Evolutionary conservation across 495 filamentous ascomycete species (phyloP).

Genomic region (Aspergillus funiculosus): DNA sequence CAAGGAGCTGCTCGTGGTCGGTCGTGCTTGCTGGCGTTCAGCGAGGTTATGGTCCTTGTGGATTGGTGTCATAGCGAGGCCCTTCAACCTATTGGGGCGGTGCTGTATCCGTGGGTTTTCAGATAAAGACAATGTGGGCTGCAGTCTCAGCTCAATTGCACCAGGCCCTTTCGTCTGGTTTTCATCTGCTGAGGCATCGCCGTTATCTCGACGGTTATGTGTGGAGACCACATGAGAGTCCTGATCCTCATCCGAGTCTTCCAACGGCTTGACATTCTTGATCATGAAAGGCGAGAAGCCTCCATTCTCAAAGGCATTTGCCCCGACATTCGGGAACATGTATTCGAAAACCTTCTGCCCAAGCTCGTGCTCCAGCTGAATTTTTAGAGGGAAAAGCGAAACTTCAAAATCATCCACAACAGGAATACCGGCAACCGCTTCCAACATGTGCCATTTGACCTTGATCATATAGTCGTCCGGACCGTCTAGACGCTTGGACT

Average conservation of each 20-base stretch:
- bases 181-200: conserved; percentile 33
- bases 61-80: conserved; percentile 39
- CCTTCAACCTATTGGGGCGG: conserved; percentile 37
- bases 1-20: conserved; percentile 30
- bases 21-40: conserved; percentile 22
- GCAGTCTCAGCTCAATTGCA: conserved; percentile 69
- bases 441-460: conserved; percentile 95
- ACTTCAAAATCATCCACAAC: conserved; percentile 98
- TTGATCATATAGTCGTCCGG: conserved; percentile 71
- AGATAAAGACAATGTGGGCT: conserved; percentile 67
- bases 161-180: conserved; percentile 49
- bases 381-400: conserved; percentile 82
- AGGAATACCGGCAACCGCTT: conserved; percentile 95
- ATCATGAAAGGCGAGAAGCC: conserved; percentile 77
- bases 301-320: conserved; percentile 53
- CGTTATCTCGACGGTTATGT: conserved; percentile 24
- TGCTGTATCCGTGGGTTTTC: conserved; percentile 34
- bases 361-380: conserved; percentile 90
- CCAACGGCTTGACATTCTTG: conserved; percentile 62
- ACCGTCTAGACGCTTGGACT: conserved; percentile 46
- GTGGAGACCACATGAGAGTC: conserved; percentile 29
- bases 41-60: conserved; percentile 34
- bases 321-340: conserved; percentile 79
- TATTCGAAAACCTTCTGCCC: conserved; percentile 96
- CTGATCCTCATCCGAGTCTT: conserved; percentile 51